Percentiles rank a stretch among this genome's conserved stretches.
Conservation (phyloP, 345 rosid genomes). For the Trapa bicornis region DNA sequence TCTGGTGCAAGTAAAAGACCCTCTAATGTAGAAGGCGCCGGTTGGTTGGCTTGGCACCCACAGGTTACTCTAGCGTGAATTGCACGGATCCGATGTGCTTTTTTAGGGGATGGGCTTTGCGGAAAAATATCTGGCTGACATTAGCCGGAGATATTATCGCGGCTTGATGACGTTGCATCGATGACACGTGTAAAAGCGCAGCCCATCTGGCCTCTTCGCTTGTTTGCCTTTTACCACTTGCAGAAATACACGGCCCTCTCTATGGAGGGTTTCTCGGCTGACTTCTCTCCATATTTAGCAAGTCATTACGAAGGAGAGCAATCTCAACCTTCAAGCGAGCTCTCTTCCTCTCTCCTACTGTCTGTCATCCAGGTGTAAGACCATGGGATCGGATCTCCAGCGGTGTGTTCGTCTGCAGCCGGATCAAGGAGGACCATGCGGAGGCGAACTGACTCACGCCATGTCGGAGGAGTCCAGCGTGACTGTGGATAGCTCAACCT, state of each 20-base stretch:
- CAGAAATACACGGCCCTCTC: not conserved
- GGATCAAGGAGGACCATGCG: not conserved
- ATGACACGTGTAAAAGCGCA: slow-evolving; percentile 20
- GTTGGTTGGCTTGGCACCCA: too few relatives aligned
- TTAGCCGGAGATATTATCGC: slow-evolving; percentile 13
- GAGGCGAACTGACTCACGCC: not conserved
- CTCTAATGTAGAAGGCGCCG: too few relatives aligned
- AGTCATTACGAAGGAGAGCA: not conserved
- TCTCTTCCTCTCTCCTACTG: not conserved
- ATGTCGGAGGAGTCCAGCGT: slow-evolving; percentile 4
- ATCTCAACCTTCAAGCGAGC: not conserved
- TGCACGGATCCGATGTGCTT: not conserved
- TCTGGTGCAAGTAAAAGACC: too few relatives aligned
- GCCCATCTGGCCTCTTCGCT: slow-evolving; percentile 13
- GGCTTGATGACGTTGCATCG: slow-evolving; percentile 12
- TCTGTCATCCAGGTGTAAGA: not conserved
- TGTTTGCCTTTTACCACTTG: not conserved
- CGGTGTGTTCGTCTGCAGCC: not conserved
- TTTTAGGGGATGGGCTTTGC: not conserved
- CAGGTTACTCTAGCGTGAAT: too few relatives aligned
- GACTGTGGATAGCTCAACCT: not conserved
- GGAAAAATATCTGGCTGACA: slow-evolving; percentile 9
- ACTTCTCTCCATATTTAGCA: slow-evolving; percentile 1
- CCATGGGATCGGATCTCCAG: slow-evolving; percentile 3
- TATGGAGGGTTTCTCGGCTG: not conserved